Evolutionary conservation across 768 basidiomycete genomes (phyloP).

Genomic region (Trametes meyenii): DNA sequence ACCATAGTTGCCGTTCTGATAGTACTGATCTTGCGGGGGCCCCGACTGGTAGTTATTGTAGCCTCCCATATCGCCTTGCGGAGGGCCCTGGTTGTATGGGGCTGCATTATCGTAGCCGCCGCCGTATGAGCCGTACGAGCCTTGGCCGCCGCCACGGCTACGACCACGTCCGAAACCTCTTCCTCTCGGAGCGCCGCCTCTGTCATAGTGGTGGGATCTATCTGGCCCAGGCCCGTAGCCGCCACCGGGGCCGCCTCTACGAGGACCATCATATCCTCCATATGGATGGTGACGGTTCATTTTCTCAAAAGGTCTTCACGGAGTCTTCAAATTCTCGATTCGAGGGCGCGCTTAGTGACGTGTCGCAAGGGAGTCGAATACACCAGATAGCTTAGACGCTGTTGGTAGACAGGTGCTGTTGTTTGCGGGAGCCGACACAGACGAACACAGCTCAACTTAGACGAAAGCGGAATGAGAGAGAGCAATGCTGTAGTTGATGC

Average conservation of each 20-base stretch:
- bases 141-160: slow-evolving; percentile 31
- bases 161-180: slow-evolving; percentile 44
- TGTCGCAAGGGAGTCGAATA: slow-evolving; percentile 2
- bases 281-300: slow-evolving; percentile 96
- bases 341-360: slow-evolving; percentile 27
- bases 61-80: slow-evolving; percentile 61
- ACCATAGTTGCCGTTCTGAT: slow-evolving; percentile 68
- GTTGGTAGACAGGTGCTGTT: not conserved
- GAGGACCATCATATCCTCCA: slow-evolving; percentile 63
- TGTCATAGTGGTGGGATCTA: slow-evolving; percentile 65
- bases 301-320: slow-evolving; percentile 31
- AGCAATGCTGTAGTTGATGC: slow-evolving; percentile 13
- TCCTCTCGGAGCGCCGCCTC: slow-evolving; percentile 56
- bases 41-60: slow-evolving; percentile 71
- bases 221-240: slow-evolving; percentile 64
- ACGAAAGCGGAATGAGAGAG: slow-evolving; percentile 1
- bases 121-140: slow-evolving; percentile 38
- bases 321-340: slow-evolving; percentile 21
- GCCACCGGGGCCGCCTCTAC: slow-evolving; percentile 66
- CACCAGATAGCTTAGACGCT: slow-evolving; percentile 1
- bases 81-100: slow-evolving; percentile 68
- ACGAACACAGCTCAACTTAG: slow-evolving; percentile 22
- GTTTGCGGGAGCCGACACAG: slow-evolving; percentile 6
- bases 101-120: slow-evolving; percentile 51
- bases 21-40: slow-evolving; percentile 62